Base-by-base conservation (phyloP, 1,139 yeast genomes). In the Yamadazyma atlantica region DNA sequence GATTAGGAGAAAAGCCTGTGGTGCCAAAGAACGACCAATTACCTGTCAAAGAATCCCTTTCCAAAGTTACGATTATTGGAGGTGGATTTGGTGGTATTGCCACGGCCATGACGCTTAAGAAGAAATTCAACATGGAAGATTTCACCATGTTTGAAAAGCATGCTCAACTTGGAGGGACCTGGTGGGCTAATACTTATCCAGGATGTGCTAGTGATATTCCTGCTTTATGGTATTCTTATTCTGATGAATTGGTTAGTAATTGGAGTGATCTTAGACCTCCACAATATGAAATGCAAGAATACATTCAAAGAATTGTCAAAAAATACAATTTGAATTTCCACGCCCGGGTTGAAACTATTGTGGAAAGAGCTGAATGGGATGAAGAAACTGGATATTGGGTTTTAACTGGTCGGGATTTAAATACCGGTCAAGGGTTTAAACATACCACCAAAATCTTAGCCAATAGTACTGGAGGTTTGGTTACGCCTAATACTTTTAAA, bases 121-220 rank as follows among this genome's bases (percentile, higher is more conserved):
- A 59, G 35, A 55, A 58, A 26, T 55, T 60, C 48, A 63, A 57
- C 29, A 23, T 35, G 34, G 53, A 55, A 34, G 78, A 60, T 51
- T 60, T 61, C 44, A 62, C 51, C 16, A 55, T 73, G 5, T 72
- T 68, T 43, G 80, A 75, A 42, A 66, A 67, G 43, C 75, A 69
- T 41, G 59, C 55, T 35, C 56, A 64, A 35, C 61, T 72, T 41
- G 80, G 80, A n/a, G 80, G 80, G 4, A 73, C 78, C 27, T 75
- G 80, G 80, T 68, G 64, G 52, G 75, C 76, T 35, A 75, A 75
- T 46, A 62, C 75, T 3, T 75, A 75, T 45, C 80, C 80, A 3
- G 80, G 79, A 4, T 73, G 77, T 50, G 80, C 78, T 27, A 65
- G 73, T 18, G 77, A 71, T 49, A 66, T 73, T 38, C 80, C 80